phyloP scores from a whole-genome alignment of 2,329 filamentous ascomycete genomes.

The Didymella pomorum region DNA sequence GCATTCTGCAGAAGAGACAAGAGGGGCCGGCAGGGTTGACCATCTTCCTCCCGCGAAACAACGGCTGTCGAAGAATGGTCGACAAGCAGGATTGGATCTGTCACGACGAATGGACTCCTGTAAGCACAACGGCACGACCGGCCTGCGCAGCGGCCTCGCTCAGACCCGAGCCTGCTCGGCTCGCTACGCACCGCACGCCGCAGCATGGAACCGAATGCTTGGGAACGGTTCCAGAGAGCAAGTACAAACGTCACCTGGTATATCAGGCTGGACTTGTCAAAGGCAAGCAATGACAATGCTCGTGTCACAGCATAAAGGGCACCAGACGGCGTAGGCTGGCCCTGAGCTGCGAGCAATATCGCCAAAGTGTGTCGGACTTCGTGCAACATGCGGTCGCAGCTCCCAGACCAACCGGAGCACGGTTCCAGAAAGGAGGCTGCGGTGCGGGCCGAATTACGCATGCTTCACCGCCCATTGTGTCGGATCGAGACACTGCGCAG shows the following conservation, averaged over 20 bases:
- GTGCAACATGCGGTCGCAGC: constrained; percentile 4
- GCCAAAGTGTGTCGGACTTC: background rate
- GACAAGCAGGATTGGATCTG: background rate
- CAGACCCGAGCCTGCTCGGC: background rate
- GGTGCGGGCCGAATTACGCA: constrained; percentile 19
- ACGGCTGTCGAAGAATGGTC: too few relatives aligned
- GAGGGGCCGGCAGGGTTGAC: background rate
- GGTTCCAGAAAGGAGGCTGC: constrained; percentile 15
- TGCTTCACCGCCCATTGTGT: constrained; percentile 21
- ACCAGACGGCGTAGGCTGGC: background rate
- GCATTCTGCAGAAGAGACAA: background rate
- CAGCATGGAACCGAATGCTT: background rate
- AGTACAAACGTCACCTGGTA: background rate
- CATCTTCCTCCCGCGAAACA: background rate
- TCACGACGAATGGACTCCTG: background rate
- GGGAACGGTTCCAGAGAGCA: background rate
- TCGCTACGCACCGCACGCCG: constrained; percentile 4
- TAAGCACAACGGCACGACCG: background rate
- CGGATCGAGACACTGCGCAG: constrained; percentile 11
- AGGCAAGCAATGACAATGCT: background rate
- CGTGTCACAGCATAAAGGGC: background rate
- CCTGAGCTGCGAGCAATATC: background rate
- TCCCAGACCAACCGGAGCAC: constrained; percentile 1
- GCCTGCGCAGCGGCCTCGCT: background rate
- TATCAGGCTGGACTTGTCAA: background rate